Evolutionary conservation across 306 rosid genomes (phyloP).

Genomic region (Cucurbita pepo): DNA sequence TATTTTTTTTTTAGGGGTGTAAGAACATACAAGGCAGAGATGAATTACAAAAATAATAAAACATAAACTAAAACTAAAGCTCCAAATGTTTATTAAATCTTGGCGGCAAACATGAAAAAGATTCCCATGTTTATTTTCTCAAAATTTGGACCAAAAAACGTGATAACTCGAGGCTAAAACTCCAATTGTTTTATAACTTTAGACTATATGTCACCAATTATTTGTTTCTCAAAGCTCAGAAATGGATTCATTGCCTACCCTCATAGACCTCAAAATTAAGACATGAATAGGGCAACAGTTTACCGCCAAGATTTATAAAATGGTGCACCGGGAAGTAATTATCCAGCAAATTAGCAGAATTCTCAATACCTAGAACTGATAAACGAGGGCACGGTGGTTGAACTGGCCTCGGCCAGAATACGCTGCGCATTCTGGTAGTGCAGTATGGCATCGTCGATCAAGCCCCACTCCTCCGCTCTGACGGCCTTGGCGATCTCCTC

Average conservation of each 20-base stretch:
- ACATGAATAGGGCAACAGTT: neutral
- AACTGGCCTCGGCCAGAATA: conserved; percentile 65
- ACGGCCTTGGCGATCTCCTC: conserved; percentile 87
- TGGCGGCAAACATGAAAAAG: no score
- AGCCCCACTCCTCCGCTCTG: conserved; percentile 95
- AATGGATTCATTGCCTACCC: neutral
- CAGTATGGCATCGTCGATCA: conserved; percentile 60
- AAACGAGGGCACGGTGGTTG: conserved; percentile 60
- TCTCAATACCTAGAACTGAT: conserved; percentile 43
- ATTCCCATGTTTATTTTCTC: neutral
- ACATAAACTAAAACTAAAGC: no score
- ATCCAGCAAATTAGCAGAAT: neutral
- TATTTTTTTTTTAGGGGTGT: no score
- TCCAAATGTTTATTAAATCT: no score
- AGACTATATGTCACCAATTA: neutral
- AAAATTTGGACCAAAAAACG: neutral
- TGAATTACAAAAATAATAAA: neutral
- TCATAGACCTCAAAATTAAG: neutral
- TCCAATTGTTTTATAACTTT: neutral
- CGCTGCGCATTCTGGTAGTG: conserved; percentile 66
- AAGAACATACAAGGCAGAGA: neutral
- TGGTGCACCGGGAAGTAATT: neutral
- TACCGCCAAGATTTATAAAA: neutral
- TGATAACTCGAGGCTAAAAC: neutral
- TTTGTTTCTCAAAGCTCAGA: neutral